Evolutionary conservation across 1,284 basidiomycete species (phyloP).

Genomic region (Cutaneotrichosporon dermatis): DNA sequence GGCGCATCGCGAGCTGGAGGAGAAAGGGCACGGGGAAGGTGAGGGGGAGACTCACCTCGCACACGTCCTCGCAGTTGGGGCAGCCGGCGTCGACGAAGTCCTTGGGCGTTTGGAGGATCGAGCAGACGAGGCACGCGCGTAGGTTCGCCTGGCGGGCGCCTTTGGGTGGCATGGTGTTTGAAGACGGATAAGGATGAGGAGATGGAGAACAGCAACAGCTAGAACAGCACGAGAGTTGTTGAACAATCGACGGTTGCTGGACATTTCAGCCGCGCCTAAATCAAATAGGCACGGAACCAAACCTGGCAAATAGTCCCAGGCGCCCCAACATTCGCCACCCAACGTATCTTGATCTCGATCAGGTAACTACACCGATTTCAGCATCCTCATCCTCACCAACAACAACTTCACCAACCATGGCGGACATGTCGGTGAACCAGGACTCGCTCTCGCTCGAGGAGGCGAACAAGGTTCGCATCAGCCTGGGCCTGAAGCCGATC

Average conservation of each 20-base stretch:
- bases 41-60: conserved; percentile 61
- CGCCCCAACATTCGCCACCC: conserved; percentile 20
- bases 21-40: background rate
- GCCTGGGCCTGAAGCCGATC: conserved; percentile 88
- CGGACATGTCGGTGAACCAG: conserved; percentile 50
- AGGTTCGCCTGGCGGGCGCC: conserved; percentile 51
- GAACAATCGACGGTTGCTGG: background rate
- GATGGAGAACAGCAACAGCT: background rate
- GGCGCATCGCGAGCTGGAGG: no score
- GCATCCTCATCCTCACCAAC: background rate
- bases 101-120: conserved; percentile 73
- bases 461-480: conserved; percentile 95
- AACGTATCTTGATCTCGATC: conserved; percentile 1
- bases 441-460: conserved; percentile 82
- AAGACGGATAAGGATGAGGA: background rate
- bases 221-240: no score
- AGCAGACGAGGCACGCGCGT: conserved; percentile 88
- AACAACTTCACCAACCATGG: conserved; percentile 5
- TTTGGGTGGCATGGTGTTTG: conserved; percentile 31
- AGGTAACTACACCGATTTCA: background rate
- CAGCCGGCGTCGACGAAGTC: conserved; percentile 86
- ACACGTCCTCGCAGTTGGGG: conserved; percentile 93
- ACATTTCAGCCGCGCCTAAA: background rate
- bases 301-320: no score
- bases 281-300: background rate